Evolutionary conservation across 1,139 yeast genomes (phyloP), one percentile per base, ranked within the genome.

Genomic region (Blastobotrys elegans): DNA sequence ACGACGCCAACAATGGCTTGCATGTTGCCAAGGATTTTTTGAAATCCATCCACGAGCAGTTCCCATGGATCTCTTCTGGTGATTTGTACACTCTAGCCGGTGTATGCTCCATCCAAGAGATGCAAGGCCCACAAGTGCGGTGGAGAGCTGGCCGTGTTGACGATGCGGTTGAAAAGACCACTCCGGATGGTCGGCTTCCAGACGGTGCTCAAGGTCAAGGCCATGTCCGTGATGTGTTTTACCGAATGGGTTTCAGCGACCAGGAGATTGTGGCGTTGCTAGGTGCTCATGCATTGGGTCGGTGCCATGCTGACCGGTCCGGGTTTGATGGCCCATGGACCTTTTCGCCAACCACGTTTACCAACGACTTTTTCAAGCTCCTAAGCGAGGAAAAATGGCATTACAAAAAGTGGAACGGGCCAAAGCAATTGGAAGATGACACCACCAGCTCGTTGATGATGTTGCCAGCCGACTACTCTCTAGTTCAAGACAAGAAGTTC

Each of bases 291-390:
- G 80, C 85, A 52, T 74, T 88, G 55, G 96, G 96, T 53, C 69
- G 75, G 51, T 85, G 95, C 62, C 96, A 87, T 68, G 57, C 60
- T 36, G 62, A 66, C 43, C 60, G 68, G 40, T 62, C 71, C 18
- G 95, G 95, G 3, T 88, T 68, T 64, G 92, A 84, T 52, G 96
- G 96, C 41, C 95, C 95, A 49, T 88, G 96, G 96, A 89, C 90
- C 48, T 87, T 86, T 51, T 79, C 90, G 7, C 84, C 85, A 58
- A 87, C 87, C 56, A 71, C 76, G 65, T 84, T 88, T 67, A 81
- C 92, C 57, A 88, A 87, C 66, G 92, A 84, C 57, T 88, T 84
- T 68, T 88, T 66, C 70, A 79, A 73, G 47, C 74, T 84, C 59
- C 73, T 88, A 57, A 66, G 85, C 55, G 75, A 78, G 58, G 84